Base-by-base conservation (phyloP, 139 green algal species). In the Chlamydomonas schloesseri region DNA sequence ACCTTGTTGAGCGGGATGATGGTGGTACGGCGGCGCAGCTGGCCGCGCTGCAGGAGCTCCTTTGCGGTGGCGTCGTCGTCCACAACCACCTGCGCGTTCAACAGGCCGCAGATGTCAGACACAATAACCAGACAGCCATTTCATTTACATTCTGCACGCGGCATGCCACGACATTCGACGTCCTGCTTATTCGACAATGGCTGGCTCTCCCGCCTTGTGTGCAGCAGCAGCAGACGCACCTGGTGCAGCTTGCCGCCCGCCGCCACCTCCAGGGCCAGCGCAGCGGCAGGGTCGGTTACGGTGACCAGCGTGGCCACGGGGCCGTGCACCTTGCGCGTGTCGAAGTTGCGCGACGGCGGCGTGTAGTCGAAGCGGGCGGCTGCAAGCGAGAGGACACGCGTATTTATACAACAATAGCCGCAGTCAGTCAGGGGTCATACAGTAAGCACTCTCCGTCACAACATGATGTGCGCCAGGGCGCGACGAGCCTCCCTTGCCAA, bases 1-100 rank as follows among this genome's bases (percentile, higher is more conserved):
- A 50, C 97, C 93, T 99, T 98, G 95, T 99, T 98, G 21, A 99
- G 94, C 0, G 98, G 98, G 71, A 99, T 97, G 92, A 99, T 96
- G 47, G 98, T 99, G 26, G 99, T 96, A 17, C 97, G 92, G 73
- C 95, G 93, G 20, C 88, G 86, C 31, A 99, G 94, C 79, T 94
- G 81, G 3, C 96, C 97, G 23, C 93, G 91, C 31, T 95, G 90
- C 73, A 99, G 92, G 64, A 99, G 92, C 69, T 94, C 89, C 89
- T 99, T 98, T 78, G 94, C 98, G 0, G 95, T 99, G 5, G 87
- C 80, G 24, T 96, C 95, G 42, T 90, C 95, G 71, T 96, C 94
- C 33, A 98, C 95, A 28, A 99, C 95, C 60, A 98, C 94, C 91
- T 98, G 93, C 62, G 81, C n/a, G n/a, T n/a, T n/a, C n/a, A n/a